Conservation (phyloP, 2,329 filamentous ascomycete genomes). For the Pezizomycotina sp. region DNA sequence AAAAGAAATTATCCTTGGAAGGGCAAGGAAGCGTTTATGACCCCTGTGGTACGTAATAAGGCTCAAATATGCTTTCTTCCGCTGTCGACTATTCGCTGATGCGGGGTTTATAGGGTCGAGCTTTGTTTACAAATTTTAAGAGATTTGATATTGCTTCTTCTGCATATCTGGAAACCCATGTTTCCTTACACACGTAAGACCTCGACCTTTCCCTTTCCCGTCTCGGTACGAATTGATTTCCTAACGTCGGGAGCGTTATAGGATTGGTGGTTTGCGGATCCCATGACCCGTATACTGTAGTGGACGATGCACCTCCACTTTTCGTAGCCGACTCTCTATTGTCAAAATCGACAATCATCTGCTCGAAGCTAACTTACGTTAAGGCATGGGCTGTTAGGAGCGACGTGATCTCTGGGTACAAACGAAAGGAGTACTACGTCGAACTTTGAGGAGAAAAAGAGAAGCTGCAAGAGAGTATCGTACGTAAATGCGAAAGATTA, state of each 20-base stretch:
- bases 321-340: slow-evolving; percentile 21
- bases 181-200: slow-evolving; percentile 21
- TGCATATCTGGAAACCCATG: slow-evolving; percentile 23
- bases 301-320: slow-evolving; percentile 20
- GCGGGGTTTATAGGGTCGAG: too few species aligned
- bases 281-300: slow-evolving; percentile 22
- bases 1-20: slow-evolving; percentile 23
- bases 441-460: slow-evolving; percentile 18
- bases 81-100: too few species aligned
- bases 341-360: slow-evolving; percentile 23
- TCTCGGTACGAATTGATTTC: background rate
- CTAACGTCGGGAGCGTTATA: slow-evolving; percentile 1
- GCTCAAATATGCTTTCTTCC: slow-evolving; percentile 23
- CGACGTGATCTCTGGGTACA: slow-evolving; percentile 20
- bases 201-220: too few species aligned
- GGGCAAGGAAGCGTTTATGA: slow-evolving; percentile 24
- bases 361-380: slow-evolving; percentile 22
- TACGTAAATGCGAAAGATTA: slow-evolving; percentile 18
- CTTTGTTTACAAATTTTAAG: too few species aligned
- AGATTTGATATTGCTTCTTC: slow-evolving; percentile 23
- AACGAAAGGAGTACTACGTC: slow-evolving; percentile 11
- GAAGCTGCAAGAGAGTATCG: slow-evolving; percentile 21
- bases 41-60: slow-evolving; percentile 23
- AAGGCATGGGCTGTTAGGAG: slow-evolving; percentile 22
- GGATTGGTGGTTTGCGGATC: slow-evolving; percentile 25